Base-by-base conservation (phyloP, 805 yeast genomes). In the Wickerhamomyces canadensis region DNA sequence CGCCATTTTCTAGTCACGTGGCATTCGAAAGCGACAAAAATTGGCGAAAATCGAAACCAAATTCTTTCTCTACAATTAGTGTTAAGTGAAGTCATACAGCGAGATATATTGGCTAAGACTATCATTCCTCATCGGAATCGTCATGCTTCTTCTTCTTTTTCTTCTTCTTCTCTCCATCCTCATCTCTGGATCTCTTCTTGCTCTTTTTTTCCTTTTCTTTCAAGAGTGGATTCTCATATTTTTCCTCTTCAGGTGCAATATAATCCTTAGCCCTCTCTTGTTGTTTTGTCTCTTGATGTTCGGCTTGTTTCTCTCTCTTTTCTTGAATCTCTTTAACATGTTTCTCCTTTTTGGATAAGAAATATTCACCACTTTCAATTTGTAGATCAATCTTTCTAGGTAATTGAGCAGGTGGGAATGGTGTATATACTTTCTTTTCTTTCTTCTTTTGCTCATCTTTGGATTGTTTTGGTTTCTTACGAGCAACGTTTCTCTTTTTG, bases 291-390 rank as follows among this genome's bases (percentile, higher is more conserved):
- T 69, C 76, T 48, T 81, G 78, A 49, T 74, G 76, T 47, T 77
- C 86, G 36, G 73, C 80, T 58, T 89, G 94, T 52, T 84, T 77
- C 37, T 79, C 85, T 46, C 78, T 75, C 72, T 87, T 85, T 54
- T 84, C 89, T 40, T 78, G 80, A 44, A 81, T 66, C 47, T 78
- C 78, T 60, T 76, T 80, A 48, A 69, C 65, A 42, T 76, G 81
- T 69, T 86, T 87, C 54, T 89, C 95, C 53, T 70, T 76, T 68
- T 86, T 84, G 43, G 87, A 84, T 66, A 93, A 71, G 77, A 93
- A 93, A 66, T 87, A 93, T 63, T 93, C 98, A 76, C 98, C 98
- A 69, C 94, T 80, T 64, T 93, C 98, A 63, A 93, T 88, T 68
- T 88, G 95, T 60, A 89, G 68, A 76, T 93, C 98, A 63, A 93